Percentiles rank a stretch among this genome's conserved stretches.
These are phyloP conservation scores for Ophiostoma fasciatum DNA, from an alignment of 2,329 filamentous ascomycete species.

Conservation along the genomic window DNA sequence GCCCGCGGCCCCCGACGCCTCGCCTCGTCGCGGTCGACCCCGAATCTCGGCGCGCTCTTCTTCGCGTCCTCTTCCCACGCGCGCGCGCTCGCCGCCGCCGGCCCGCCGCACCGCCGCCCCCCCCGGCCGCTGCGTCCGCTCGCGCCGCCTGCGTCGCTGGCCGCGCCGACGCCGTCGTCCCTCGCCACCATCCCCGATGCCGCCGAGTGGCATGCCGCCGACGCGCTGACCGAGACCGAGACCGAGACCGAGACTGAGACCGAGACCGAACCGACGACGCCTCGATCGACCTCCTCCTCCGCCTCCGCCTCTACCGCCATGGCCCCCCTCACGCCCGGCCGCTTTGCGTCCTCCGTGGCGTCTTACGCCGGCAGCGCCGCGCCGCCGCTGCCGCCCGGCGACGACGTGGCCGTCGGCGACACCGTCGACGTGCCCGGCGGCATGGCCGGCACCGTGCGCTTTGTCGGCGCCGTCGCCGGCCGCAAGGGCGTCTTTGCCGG, in stretches of 20 bases:
- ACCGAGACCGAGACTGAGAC: constrained; percentile 36
- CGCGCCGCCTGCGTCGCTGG: constrained; percentile 56
- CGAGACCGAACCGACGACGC: constrained; percentile 19
- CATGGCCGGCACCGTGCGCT: constrained; percentile 83
- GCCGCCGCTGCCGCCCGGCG: constrained; percentile 18
- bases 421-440: constrained; percentile 81
- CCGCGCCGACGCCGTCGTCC: constrained; percentile 49
- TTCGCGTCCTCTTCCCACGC: constrained; percentile 33
- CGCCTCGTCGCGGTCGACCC: constrained; percentile 28
- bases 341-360: constrained; percentile 13
- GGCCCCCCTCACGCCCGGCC: constrained; percentile 39
- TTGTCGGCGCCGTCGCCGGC: constrained; percentile 71
- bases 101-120: constrained; percentile 13
- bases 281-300: constrained; percentile 6
- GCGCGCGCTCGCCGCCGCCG: constrained; percentile 15
- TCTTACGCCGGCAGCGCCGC: constrained; percentile 10
- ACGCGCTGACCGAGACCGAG: constrained; percentile 33
- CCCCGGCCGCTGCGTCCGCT: constrained; percentile 25
- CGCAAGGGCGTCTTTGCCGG: constrained; percentile 88
- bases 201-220: constrained; percentile 46
- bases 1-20: no score
- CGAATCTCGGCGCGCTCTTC: constrained; percentile 42
- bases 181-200: constrained; percentile 53
- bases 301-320: constrained; percentile 18
- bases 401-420: constrained; percentile 60